phyloP scores from a whole-genome alignment of 768 basidiomycete genomes.

The Suillus cothurnatus region DNA sequence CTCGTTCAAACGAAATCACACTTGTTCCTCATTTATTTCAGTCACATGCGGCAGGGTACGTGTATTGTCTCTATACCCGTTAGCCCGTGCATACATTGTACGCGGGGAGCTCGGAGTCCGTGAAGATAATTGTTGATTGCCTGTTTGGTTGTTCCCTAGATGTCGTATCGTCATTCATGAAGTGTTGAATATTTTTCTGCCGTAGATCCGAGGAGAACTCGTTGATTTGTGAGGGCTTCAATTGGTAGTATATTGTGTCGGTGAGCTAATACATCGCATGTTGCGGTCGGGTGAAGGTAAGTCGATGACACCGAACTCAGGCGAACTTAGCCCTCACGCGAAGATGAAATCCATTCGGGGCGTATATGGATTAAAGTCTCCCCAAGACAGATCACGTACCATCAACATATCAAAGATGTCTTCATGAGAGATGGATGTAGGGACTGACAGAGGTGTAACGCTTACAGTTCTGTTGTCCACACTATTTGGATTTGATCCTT shows the following conservation, averaged over 20 bases:
- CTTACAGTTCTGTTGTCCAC: constrained; percentile 64
- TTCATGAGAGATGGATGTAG: constrained; percentile 28
- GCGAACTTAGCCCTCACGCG: constrained; percentile 16
- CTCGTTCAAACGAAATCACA: no score
- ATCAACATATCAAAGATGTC: constrained; percentile 88
- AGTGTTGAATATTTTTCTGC: constrained; percentile 53
- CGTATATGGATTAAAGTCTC: constrained; percentile 90
- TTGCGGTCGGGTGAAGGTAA: constrained; percentile 72
- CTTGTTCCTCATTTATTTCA: no score
- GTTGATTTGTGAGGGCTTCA: constrained; percentile 77
- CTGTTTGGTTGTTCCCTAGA: no score
- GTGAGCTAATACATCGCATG: constrained; percentile 66
- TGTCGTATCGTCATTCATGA: constrained; percentile 18
- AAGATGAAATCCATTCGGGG: constrained; percentile 75
- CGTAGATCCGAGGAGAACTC: constrained; percentile 75
- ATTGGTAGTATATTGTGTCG: constrained; percentile 94
- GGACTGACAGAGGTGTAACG: constrained; percentile 9
- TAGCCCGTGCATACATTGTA: no score
- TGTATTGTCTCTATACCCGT: no score
- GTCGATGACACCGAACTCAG: constrained; percentile 67
- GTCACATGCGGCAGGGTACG: no score
- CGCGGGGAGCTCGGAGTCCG: no score
- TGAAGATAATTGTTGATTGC: no score
- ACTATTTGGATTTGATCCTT: constrained; percentile 64
- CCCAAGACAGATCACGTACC: constrained; percentile 73